Evolutionary conservation across 2,329 filamentous ascomycete species (phyloP), one percentile per base, ranked within the genome.

Genomic region (Ophiostoma himal-ulmi): DNA sequence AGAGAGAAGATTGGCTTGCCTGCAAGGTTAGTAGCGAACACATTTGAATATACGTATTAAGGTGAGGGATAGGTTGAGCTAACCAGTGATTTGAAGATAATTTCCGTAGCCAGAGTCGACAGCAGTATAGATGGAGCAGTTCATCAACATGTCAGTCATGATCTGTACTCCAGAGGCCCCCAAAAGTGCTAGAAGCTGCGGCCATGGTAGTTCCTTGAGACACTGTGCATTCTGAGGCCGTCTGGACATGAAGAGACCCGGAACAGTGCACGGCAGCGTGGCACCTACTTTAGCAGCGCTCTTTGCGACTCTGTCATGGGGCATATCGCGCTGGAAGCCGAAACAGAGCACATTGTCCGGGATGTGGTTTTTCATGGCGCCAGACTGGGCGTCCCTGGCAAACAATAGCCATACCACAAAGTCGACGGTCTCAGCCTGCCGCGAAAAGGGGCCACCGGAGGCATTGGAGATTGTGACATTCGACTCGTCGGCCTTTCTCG

Each of bases 321-420:
- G 77, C 44, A 30, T 34, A 26, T 2, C 14, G 74, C 84, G 86
- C 75, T 90, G 87, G 75, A 89, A 96, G 34, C 94, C 94, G 82
- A 96, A 90, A 75, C 92, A 94, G 5, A 99, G 85, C 5, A 97
- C 71, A 30, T 74, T 70, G 7, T 68, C 54, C 2, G 73, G 71
- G 2, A 70, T 48, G 1, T 26, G n/a, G 39, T 22, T n/a, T 41
- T 54, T 41, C 13, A 13, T 20, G 17, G 3, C 17, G n/a, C n/a
- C 39, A 37, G 78, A 76, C 26, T 77, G 77, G 10, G 20, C 36
- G 8, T 34, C 67, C 41, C 83, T 80, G 20, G 82, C 86, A 78
- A 96, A 97, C 1, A 97, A 82, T 11, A 86, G 83, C 87, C 90
- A 93, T 60, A 97, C 87, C 37, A 86, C 85, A 78, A 91, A 93